Base-by-base conservation (phyloP, 768 basidiomycete species). In the Pisolithus microcarpus region DNA sequence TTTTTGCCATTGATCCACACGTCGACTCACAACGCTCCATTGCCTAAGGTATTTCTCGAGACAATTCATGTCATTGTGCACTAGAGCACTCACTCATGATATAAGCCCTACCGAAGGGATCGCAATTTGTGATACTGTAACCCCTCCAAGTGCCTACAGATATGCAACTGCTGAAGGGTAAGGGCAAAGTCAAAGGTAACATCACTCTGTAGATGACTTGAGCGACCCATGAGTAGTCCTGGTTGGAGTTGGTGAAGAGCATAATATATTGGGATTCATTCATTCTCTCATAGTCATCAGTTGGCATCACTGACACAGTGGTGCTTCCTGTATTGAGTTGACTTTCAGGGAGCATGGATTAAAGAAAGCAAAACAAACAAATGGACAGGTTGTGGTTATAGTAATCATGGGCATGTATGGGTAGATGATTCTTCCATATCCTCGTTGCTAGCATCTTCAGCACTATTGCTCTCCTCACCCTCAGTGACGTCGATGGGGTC, bases 111-210 rank as follows among this genome's bases (percentile, higher is more conserved):
- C 95, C 96, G 64, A 92, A 99, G 46, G 96, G 96, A 64, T 98
- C 96, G 65, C 93, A 96, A 62, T 99, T 99, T 38, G 91, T 91
- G 67, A 99, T 95, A 59, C 86, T 89, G 64, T 98, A 99, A 1
- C 96, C 96, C 66, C 87, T 92, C 56, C 88, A 81, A 34, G 95
- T 95, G 0, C 95, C 96, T 16, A 97, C 88, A 4, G 92, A 92
- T 53, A 98, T 82, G 65, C 94, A 97, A 56, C 88, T 84, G 51
- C 24, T 24, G 19, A 23, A 50, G 24, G 24, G 7, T 19, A 13
- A 43, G 51, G 59, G 24, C 21, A 23, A 23, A 2, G 21, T 23
- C 58, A 43, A 24, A 43, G 13, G 18, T 37, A 34, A 31, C 10
- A 26, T 24, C 19, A 5, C 18, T 38, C 9, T 15, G 28, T 8